These are phyloP conservation scores for Decorospora gaudefroyi DNA, from an alignment of 2,329 filamentous ascomycete species.

Conservation along the genomic window DNA sequence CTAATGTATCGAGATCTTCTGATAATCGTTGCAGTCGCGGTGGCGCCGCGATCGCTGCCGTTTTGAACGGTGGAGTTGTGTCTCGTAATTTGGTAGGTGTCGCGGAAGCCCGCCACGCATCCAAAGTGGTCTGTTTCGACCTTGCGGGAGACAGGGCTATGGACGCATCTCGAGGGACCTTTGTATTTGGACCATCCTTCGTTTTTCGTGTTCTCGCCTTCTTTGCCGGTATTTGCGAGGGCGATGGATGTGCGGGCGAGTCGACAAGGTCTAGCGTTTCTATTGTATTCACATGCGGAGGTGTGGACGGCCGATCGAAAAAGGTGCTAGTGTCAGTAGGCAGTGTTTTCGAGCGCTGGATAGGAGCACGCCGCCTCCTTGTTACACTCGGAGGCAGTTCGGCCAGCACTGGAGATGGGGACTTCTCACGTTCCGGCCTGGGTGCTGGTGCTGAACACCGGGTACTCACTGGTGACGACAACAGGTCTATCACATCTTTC, in stretches of 20 bases:
- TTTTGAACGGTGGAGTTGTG: constrained; percentile 5
- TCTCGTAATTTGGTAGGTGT: constrained; percentile 31
- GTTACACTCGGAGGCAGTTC: constrained; percentile 39
- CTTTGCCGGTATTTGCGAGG: constrained; percentile 32
- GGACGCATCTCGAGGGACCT: constrained; percentile 17
- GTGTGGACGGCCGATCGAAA: constrained; percentile 24
- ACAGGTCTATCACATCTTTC: constrained; percentile 30
- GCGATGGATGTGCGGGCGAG: constrained; percentile 29
- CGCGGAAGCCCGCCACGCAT: constrained; percentile 35
- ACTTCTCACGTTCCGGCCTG: constrained; percentile 16
- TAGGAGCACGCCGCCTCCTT: constrained; percentile 37
- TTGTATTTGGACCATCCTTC: constrained; percentile 7
- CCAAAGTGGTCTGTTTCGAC: constrained; percentile 38
- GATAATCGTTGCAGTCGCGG: constrained; percentile 18
- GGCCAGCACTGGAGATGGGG: constrained; percentile 25
- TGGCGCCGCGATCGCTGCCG: constrained; percentile 22
- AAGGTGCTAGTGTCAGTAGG: constrained; percentile 21
- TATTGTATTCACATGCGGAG: constrained; percentile 24
- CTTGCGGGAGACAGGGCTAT: constrained; percentile 26
- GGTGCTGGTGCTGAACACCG: constrained; percentile 1
- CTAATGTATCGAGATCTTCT: constrained; percentile 33
- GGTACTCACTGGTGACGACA: constrained; percentile 34
- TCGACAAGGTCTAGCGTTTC: constrained; percentile 38
- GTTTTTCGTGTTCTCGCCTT: constrained; percentile 25
- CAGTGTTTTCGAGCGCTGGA: constrained; percentile 44